Conservation (phyloP, 768 basidiomycete genomes). For the Pleurotus eryngii region DNA sequence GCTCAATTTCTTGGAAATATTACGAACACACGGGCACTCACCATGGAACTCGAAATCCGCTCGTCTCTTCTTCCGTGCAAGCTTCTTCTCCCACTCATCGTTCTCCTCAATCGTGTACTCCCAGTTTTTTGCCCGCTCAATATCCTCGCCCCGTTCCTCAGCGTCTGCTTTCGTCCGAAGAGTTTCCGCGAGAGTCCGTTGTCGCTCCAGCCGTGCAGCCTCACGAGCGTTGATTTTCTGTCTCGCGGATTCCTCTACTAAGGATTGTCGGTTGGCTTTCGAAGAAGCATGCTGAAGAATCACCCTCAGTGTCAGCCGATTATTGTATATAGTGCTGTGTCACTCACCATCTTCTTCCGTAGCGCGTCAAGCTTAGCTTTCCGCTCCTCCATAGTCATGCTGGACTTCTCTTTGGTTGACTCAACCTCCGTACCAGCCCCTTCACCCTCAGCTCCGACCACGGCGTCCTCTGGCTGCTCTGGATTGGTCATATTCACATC, state of each 20-base stretch:
- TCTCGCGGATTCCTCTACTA: constrained; percentile 82
- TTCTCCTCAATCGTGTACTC: constrained; percentile 95
- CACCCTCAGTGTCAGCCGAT: background rate
- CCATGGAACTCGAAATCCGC: constrained; percentile 92
- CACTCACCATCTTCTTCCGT: constrained; percentile 75
- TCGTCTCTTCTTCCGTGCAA: constrained; percentile 75
- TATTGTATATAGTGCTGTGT: background rate
- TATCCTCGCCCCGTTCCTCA: constrained; percentile 88
- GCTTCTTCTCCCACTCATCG: constrained; percentile 93
- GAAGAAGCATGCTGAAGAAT: constrained; percentile 65
- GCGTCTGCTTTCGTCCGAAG: constrained; percentile 84
- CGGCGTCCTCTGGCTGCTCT: background rate
- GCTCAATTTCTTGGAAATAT: no score
- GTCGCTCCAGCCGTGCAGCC: constrained; percentile 78
- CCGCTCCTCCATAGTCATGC: constrained; percentile 63
- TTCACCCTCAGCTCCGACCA: constrained; percentile 18
- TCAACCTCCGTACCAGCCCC: constrained; percentile 18
- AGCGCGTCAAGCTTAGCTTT: constrained; percentile 76
- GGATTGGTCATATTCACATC: background rate
- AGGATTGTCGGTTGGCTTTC: constrained; percentile 78
- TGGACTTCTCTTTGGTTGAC: constrained; percentile 16
- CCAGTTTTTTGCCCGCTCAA: constrained; percentile 91
- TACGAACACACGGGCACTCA: constrained; percentile 33
- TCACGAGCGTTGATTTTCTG: constrained; percentile 78
- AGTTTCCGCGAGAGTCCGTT: constrained; percentile 86